Percentiles rank a stretch among this genome's conserved stretches.
These are phyloP conservation scores for Aspergillus olivimuriae DNA, from an alignment of 495 filamentous ascomycete genomes.

Conservation along the genomic window DNA sequence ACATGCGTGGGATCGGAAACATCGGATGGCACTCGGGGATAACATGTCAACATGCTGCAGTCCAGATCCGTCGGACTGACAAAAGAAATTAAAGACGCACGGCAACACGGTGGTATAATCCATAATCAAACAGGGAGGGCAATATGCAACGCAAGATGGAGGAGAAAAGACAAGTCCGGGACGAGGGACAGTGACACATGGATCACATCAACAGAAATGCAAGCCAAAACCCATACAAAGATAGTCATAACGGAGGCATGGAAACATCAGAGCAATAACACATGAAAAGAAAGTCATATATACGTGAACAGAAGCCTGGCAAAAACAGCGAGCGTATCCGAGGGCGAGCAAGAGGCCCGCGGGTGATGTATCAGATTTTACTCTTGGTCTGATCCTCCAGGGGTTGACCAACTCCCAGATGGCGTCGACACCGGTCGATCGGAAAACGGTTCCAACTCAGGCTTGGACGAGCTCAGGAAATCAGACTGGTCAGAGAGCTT, in stretches of 20 bases:
- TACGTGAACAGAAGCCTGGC: constrained; percentile 2
- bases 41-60: too few relatives aligned
- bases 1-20: background rate
- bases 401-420: constrained; percentile 24
- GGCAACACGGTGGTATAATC: constrained; percentile 1
- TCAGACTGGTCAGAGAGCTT: constrained; percentile 29
- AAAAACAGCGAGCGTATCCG: background rate
- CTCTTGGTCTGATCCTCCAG: constrained; percentile 32
- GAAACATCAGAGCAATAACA: background rate
- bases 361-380: constrained; percentile 8
- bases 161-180: constrained; percentile 1
- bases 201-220: constrained; percentile 15
- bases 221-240: constrained; percentile 12
- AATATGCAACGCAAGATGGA: constrained; percentile 3
- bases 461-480: constrained; percentile 30
- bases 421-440: constrained; percentile 23
- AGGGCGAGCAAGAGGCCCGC: background rate
- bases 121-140: constrained; percentile 6
- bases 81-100: background rate
- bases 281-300: constrained; percentile 3
- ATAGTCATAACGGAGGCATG: constrained; percentile 11
- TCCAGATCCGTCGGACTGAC: background rate
- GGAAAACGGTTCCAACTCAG: constrained; percentile 31
- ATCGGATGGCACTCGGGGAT: too few relatives aligned
- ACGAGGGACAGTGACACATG: constrained; percentile 19